Conservation (phyloP, 257 asterid genomes). For the Gentiana macrophylla region DNA sequence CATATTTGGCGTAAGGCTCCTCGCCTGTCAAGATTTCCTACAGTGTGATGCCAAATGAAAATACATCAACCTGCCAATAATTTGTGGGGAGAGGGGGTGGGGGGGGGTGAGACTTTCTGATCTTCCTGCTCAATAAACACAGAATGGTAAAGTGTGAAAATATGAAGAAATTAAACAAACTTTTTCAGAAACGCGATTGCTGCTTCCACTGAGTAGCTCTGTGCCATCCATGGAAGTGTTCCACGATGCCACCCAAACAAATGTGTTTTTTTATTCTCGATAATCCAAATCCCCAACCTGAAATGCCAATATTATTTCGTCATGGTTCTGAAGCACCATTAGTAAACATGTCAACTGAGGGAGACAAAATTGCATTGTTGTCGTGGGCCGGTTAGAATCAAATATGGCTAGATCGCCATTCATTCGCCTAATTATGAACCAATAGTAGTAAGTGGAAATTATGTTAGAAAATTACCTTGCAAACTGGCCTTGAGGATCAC, state of each 20-base stretch:
- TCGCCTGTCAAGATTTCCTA: conserved; percentile 89
- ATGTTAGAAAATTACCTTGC: no score
- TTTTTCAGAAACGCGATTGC: conserved; percentile 67
- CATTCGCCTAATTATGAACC: no score
- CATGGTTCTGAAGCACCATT: neutral
- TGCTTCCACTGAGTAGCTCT: conserved; percentile 62
- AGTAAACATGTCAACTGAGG: no score
- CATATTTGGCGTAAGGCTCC: conserved; percentile 74
- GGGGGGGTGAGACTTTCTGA: neutral
- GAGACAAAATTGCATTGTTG: no score
- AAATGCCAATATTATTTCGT: conserved; percentile 1
- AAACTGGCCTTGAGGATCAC: conserved; percentile 80
- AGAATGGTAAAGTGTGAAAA: neutral
- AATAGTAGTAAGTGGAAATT: no score
- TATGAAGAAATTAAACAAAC: conserved; percentile 30
- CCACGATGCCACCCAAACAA: conserved; percentile 94
- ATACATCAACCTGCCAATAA: conserved; percentile 64
- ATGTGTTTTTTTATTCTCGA: conserved; percentile 77
- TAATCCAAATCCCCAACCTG: conserved; percentile 90
- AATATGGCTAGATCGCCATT: no score
- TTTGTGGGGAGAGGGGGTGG: no score
- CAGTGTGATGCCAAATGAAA: conserved; percentile 76
- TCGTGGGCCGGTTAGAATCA: no score
- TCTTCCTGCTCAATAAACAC: neutral
- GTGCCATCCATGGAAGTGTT: conserved; percentile 98